A percentile compares a stretch with the other conserved stretches of the same genome.
phyloP scores from a whole-genome alignment of 73 alveolate species.

The Tetrahymena borealis region DNA sequence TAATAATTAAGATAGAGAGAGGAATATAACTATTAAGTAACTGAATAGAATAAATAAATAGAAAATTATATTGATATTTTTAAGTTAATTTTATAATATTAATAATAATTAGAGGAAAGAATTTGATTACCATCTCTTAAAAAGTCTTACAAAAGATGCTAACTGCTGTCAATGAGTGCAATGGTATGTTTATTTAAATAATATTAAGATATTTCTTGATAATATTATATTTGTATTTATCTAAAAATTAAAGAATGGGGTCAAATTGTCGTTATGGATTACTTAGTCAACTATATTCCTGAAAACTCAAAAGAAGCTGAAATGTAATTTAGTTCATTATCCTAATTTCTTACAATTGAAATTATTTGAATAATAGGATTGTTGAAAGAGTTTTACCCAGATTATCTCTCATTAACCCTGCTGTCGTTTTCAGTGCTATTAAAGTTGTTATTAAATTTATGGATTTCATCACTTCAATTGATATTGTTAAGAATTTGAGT shows the following conservation, averaged over 20 bases:
- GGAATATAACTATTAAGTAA: too few species aligned
- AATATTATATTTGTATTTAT: too few species aligned
- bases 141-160: slow-evolving; percentile 51
- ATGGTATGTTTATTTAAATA: neutral
- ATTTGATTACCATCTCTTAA: slow-evolving; percentile 44
- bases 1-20: too few species aligned
- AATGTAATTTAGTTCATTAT: slow-evolving; percentile 12
- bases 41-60: too few species aligned
- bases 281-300: slow-evolving; percentile 65
- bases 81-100: too few species aligned
- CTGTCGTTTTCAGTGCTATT: slow-evolving; percentile 82
- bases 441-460: slow-evolving; percentile 79
- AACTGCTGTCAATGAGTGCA: slow-evolving; percentile 60
- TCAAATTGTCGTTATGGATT: slow-evolving; percentile 77
- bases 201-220: neutral
- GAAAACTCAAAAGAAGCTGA: slow-evolving; percentile 52
- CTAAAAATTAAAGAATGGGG: slow-evolving; percentile 89
- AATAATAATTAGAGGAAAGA: slow-evolving; percentile 55
- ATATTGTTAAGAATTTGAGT: slow-evolving; percentile 77
- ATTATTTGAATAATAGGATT: slow-evolving; percentile 52
- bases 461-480: slow-evolving; percentile 74
- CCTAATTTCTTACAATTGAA: neutral
- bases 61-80: too few species aligned
- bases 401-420: slow-evolving; percentile 76
- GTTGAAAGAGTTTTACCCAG: slow-evolving; percentile 81